Evolutionary conservation across 177 flowering plant species (phyloP), one percentile per base, ranked within the genome.

Genomic region (Vitis hybrid): DNA sequence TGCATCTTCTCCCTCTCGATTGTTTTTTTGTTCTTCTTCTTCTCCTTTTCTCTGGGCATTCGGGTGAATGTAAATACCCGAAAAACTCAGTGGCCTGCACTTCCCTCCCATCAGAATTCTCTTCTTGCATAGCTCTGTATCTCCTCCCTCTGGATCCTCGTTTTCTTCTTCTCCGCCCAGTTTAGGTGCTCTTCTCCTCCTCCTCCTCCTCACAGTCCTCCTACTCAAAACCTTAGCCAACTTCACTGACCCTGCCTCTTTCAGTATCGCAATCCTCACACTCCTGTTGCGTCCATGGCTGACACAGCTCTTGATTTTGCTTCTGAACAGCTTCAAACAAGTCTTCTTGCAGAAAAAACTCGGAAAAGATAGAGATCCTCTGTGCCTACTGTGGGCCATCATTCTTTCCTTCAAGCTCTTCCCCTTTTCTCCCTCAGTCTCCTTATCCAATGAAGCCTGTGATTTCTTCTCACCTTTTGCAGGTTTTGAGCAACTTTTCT

Each of bases 91-190:
- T 51, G 89, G 78, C 70, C 53, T 81, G 76, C 89, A 85, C 55
- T 52, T 83, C 55, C 31, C 71, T 45, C 89, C 89, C 82, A 85
- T 77, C 31, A 85, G 67, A 51, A 85, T 83, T 77, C 80, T 83
- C 78, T 78, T 85, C 81, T 78, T 85, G 77, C 89, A 85, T 13
- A 85, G 65, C 56, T 80, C 86, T 18, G 45, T 39, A 6, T 11
- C 75, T 39, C 51, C 33, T 13, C 33, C 13, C 7, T 29, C 61
- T 64, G 26, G 8, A 31, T 55, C 9, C 10, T 50, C 13, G 18
- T 29, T 58, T 16, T 55, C 61, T 64, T 70, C 15, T n/a, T 7
- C n/a, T 1, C 1, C 48, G 56, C 49, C 48, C 8, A 8, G n/a
- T 52, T 39, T 39, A 39, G 45, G 45, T 39, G 45, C 9, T 6